Conservation (phyloP, 148 eudicot genomes). For the Nepenthes mirabilis region DNA sequence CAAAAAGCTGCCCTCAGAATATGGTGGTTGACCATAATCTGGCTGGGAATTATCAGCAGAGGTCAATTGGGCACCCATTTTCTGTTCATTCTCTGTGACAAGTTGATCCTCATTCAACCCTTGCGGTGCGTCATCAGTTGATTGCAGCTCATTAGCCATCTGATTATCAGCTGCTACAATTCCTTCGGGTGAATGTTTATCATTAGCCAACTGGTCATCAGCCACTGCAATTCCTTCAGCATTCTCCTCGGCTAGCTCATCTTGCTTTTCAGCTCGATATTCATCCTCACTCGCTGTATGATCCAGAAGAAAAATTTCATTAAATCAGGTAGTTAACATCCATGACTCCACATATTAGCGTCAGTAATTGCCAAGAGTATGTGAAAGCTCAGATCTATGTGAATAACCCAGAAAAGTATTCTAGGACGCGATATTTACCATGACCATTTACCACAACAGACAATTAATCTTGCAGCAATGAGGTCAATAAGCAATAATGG, state of each 20-base stretch:
- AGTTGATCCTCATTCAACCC: conserved; percentile 10
- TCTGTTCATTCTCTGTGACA: conserved; percentile 17
- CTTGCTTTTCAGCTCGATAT: conserved; percentile 24
- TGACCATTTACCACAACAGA: too few relatives aligned
- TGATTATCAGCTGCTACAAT: too few relatives aligned
- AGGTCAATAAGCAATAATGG: too few relatives aligned
- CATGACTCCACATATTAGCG: too few relatives aligned
- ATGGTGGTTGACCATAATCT: conserved; percentile 7
- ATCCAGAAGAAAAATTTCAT: too few relatives aligned
- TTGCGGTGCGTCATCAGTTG: neutral
- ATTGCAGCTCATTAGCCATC: too few relatives aligned
- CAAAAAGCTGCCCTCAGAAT: conserved; percentile 14
- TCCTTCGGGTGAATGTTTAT: conserved; percentile 16
- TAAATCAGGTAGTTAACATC: too few relatives aligned
- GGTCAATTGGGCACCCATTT: conserved; percentile 6
- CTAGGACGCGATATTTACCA: too few relatives aligned
- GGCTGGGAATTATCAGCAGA: conserved; percentile 12
- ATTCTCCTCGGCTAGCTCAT: conserved; percentile 9
- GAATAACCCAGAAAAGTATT: too few relatives aligned
- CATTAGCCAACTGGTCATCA: conserved; percentile 12
- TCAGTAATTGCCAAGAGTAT: too few relatives aligned
- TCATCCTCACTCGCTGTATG: conserved; percentile 36
- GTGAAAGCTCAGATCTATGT: too few relatives aligned
- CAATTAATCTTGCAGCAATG: too few relatives aligned
- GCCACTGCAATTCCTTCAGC: neutral